Conservation (phyloP, 768 basidiomycete genomes). For the Hemileccinum rubropunctum region DNA sequence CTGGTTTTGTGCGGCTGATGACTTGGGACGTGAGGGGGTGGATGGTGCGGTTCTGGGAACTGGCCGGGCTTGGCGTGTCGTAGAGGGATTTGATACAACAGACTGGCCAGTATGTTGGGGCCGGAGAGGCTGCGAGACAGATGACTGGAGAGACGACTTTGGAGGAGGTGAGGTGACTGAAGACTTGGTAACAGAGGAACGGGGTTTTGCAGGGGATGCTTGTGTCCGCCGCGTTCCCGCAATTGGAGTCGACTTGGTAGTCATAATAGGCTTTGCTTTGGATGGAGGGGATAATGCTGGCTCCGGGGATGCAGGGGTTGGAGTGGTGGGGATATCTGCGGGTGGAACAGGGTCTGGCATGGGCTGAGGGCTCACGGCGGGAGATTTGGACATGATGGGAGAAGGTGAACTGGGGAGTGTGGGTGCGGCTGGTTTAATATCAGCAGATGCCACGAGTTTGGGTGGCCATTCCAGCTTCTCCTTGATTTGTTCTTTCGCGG, state of each 20-base stretch:
- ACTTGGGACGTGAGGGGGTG: constrained; percentile 37
- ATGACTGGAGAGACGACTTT: constrained; percentile 33
- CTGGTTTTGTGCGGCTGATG: constrained; percentile 25
- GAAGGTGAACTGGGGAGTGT: constrained; percentile 36
- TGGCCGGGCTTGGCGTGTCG: constrained; percentile 23
- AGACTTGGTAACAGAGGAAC: constrained; percentile 22
- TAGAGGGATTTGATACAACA: constrained; percentile 31
- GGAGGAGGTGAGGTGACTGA: constrained; percentile 24
- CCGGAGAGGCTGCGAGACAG: constrained; percentile 36
- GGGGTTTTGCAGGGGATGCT: constrained; percentile 31
- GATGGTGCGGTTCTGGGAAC: constrained; percentile 30
- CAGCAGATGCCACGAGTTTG: constrained; percentile 34
- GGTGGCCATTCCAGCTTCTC: constrained; percentile 82
- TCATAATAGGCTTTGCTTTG: constrained; percentile 12
- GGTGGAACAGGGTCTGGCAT: constrained; percentile 22
- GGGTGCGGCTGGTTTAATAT: constrained; percentile 34
- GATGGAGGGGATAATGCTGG: constrained; percentile 21
- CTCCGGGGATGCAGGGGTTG: constrained; percentile 21
- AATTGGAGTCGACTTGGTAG: constrained; percentile 23
- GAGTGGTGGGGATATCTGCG: constrained; percentile 17
- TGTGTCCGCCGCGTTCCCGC: constrained; percentile 17
- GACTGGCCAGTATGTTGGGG: constrained; percentile 44
- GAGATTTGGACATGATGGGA: constrained; percentile 14
- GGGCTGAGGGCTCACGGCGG: constrained; percentile 30
- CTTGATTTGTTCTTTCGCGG: constrained; percentile 62